phyloP scores from a whole-genome alignment of 2,329 filamentous ascomycete species.

The Aspergillus piperis region DNA sequence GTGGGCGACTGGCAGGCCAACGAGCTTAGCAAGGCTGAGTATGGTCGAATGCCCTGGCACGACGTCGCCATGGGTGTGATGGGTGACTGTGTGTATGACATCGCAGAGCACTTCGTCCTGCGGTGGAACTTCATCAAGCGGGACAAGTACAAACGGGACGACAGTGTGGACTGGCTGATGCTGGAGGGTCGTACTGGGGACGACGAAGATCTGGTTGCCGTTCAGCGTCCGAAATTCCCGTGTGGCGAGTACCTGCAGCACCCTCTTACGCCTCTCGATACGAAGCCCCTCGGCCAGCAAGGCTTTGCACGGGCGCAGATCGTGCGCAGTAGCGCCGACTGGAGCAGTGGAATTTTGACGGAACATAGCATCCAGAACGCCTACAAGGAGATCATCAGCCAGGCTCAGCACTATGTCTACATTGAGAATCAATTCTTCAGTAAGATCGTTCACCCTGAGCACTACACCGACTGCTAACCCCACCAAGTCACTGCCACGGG shows the following conservation, averaged over 20 bases:
- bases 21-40: conserved; percentile 86
- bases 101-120: conserved; percentile 91
- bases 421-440: conserved; percentile 99
- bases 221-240: conserved; percentile 85
- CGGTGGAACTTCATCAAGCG: conserved; percentile 97
- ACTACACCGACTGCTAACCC: conserved; percentile 23
- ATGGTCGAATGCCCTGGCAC: conserved; percentile 97
- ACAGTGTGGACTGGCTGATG: conserved; percentile 79
- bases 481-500: conserved; percentile 75
- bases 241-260: conserved; percentile 86
- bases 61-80: conserved; percentile 92
- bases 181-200: conserved; percentile 74
- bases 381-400: conserved; percentile 80
- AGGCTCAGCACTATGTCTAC: conserved; percentile 90
- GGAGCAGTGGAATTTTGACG: conserved; percentile 85
- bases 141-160: conserved; percentile 94
- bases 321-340: conserved; percentile 87
- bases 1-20: conserved; percentile 93
- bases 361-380: conserved; percentile 86
- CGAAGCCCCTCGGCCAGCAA: conserved; percentile 63
- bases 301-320: conserved; percentile 81
- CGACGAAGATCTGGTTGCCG: conserved; percentile 81
- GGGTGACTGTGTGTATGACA: conserved; percentile 86
- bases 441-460: conserved; percentile 27
- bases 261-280: conserved; percentile 68